Evolutionary conservation across 768 basidiomycete species (phyloP).

Genomic region (Auriculariales sp.): DNA sequence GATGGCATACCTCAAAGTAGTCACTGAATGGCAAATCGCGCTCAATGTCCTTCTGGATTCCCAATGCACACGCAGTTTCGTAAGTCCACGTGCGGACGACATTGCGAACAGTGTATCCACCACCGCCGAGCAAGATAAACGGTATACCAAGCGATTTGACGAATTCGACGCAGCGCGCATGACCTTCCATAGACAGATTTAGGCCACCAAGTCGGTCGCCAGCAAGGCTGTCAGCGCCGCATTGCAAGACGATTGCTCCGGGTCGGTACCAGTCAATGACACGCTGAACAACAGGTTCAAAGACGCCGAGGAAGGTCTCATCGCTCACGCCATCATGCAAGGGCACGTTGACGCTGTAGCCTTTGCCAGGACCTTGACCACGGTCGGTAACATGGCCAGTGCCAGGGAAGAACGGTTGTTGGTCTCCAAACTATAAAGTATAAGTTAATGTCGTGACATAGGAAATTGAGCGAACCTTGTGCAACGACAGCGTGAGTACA

Average conservation of each 20-base stretch:
- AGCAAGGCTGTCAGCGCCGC: conserved; percentile 32
- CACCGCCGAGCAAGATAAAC: conserved; percentile 29
- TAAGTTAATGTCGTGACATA: no score
- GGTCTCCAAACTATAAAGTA: conserved; percentile 32
- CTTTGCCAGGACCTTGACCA: conserved; percentile 26
- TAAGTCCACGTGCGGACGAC: conserved; percentile 34
- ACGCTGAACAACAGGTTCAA: conserved; percentile 27
- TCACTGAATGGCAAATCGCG: conserved; percentile 16
- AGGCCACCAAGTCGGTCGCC: conserved; percentile 33
- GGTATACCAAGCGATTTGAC: conserved; percentile 27
- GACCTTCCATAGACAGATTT: conserved; percentile 31
- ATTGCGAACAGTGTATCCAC: conserved; percentile 33
- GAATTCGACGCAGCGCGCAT: conserved; percentile 29
- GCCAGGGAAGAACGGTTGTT: conserved; percentile 31
- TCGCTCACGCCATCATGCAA: conserved; percentile 31
- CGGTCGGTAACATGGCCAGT: conserved; percentile 29
- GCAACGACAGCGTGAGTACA: conserved; percentile 33
- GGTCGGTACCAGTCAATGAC: conserved; percentile 34
- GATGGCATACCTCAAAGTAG: conserved; percentile 26
- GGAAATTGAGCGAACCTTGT: no score
- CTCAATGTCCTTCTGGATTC: conserved; percentile 16
- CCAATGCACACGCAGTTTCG: conserved; percentile 30
- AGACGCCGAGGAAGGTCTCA: conserved; percentile 25
- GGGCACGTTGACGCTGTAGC: conserved; percentile 33
- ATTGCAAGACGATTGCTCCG: conserved; percentile 30